Evolutionary conservation across 2,329 filamentous ascomycete genomes (phyloP).

Genomic region (Botrytis tulipae): DNA sequence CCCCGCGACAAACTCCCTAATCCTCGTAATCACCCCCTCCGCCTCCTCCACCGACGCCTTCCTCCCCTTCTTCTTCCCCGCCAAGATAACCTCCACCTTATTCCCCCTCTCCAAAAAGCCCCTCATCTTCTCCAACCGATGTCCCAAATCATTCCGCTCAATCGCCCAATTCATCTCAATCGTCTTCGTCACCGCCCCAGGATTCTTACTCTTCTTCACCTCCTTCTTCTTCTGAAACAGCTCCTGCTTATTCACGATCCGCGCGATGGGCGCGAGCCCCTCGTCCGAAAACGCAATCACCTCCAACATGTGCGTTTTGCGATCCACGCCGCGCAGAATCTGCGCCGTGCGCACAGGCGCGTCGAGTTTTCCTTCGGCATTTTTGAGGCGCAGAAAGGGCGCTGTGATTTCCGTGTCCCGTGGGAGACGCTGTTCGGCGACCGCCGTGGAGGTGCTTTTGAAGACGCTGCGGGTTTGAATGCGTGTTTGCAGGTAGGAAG

Average conservation of each 20-base stretch:
- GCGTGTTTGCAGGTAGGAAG: constrained; percentile 6
- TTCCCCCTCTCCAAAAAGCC: constrained; percentile 72
- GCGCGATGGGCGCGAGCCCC: constrained; percentile 60
- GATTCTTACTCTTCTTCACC: constrained; percentile 44
- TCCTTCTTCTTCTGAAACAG: constrained; percentile 45
- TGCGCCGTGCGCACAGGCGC: constrained; percentile 36
- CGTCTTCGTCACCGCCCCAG: constrained; percentile 58
- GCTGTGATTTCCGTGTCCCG: constrained; percentile 50
- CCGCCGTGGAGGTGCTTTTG: constrained; percentile 18
- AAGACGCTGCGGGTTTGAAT: constrained; percentile 11
- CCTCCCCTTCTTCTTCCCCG: constrained; percentile 62
- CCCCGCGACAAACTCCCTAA: constrained; percentile 44
- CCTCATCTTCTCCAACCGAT: constrained; percentile 64
- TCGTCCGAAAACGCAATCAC: constrained; percentile 44
- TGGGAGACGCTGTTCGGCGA: constrained; percentile 36
- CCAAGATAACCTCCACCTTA: constrained; percentile 71
- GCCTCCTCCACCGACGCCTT: constrained; percentile 62
- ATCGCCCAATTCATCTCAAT: constrained; percentile 93
- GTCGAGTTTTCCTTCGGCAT: constrained; percentile 39
- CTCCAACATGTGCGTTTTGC: constrained; percentile 49
- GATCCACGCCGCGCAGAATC: constrained; percentile 48
- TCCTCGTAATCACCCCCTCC: constrained; percentile 51
- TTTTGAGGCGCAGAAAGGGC: constrained; percentile 45
- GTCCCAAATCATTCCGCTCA: constrained; percentile 68
- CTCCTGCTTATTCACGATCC: constrained; percentile 60